phyloP scores from a whole-genome alignment of 2,329 filamentous ascomycete genomes.

The Penicillium sp. region DNA sequence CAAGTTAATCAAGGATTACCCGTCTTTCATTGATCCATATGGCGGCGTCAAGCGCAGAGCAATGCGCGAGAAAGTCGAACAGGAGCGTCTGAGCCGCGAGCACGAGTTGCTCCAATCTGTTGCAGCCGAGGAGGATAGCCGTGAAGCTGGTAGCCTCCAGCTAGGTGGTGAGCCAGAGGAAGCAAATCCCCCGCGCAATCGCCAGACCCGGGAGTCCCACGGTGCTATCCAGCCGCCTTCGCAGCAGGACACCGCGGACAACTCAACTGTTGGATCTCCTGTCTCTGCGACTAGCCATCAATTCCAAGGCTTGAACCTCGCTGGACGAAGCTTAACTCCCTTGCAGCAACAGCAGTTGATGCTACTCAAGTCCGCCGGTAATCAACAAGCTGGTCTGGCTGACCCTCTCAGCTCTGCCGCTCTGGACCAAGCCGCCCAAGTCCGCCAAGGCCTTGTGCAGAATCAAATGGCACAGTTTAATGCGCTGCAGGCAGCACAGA shows the following conservation, averaged over 20 bases:
- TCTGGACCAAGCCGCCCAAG: constrained; percentile 45
- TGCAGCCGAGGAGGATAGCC: constrained; percentile 67
- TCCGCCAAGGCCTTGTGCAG: constrained; percentile 48
- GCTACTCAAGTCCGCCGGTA: constrained; percentile 59
- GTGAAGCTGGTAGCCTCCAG: constrained; percentile 81
- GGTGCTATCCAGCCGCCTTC: constrained; percentile 74
- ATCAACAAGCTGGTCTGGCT: constrained; percentile 60
- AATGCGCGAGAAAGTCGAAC: constrained; percentile 70
- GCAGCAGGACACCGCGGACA: constrained; percentile 58
- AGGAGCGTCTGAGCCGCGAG: constrained; percentile 57
- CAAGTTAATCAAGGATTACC: constrained; percentile 58
- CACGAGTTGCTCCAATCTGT: constrained; percentile 54
- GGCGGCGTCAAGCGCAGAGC: constrained; percentile 79
- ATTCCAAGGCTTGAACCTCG: constrained; percentile 59
- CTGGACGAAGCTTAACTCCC: constrained; percentile 72
- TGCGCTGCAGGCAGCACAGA: constrained; percentile 64
- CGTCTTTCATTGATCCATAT: constrained; percentile 77
- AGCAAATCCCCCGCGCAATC: constrained; percentile 52
- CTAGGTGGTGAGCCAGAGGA: constrained; percentile 93
- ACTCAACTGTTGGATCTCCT: constrained; percentile 44
- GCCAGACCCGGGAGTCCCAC: constrained; percentile 59
- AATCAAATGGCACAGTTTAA: constrained; percentile 50
- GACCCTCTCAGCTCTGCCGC: constrained; percentile 39
- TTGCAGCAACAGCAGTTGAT: constrained; percentile 75
- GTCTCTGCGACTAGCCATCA: constrained; percentile 43